These are phyloP conservation scores for Colletotrichum sp. DNA, from an alignment of 2,329 filamentous ascomycete species.

Conservation along the genomic window DNA sequence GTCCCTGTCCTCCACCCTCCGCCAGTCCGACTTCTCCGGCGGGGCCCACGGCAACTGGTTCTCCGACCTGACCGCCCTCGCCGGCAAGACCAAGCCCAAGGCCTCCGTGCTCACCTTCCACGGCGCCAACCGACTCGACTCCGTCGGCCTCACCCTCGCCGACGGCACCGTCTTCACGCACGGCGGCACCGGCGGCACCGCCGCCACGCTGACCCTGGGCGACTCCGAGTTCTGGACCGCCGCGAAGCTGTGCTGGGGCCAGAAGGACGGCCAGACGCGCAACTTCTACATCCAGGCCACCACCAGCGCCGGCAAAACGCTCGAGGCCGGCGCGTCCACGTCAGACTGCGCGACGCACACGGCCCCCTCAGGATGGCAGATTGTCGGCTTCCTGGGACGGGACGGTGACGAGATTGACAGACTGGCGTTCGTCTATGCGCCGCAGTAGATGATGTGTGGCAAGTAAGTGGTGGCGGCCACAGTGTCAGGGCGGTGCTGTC, in stretches of 20 bases:
- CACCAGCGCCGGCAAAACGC: conserved; percentile 51
- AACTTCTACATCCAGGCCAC: conserved; percentile 61
- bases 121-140: conserved; percentile 55
- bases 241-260: conserved; percentile 55
- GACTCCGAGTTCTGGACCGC: conserved; percentile 52
- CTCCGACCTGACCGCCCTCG: conserved; percentile 53
- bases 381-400: conserved; percentile 59
- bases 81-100: conserved; percentile 34
- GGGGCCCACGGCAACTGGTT: conserved; percentile 59
- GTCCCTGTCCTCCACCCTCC: conserved; percentile 39
- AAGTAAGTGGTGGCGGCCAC: not conserved
- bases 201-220: conserved; percentile 45
- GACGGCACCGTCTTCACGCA: conserved; percentile 55
- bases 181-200: conserved; percentile 57
- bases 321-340: conserved; percentile 50
- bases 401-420: conserved; percentile 61
- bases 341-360: conserved; percentile 49
- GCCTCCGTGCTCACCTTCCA: conserved; percentile 46
- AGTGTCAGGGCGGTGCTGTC: not conserved
- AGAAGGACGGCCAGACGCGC: conserved; percentile 49
- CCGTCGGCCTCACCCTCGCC: conserved; percentile 49
- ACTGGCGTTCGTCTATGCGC: conserved; percentile 52
- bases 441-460: not conserved
- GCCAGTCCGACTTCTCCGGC: conserved; percentile 51
- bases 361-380: conserved; percentile 54